These are phyloP conservation scores for Debaryomycetaceae sp. DNA, from an alignment of 1,139 yeast species.

Conservation along the genomic window DNA sequence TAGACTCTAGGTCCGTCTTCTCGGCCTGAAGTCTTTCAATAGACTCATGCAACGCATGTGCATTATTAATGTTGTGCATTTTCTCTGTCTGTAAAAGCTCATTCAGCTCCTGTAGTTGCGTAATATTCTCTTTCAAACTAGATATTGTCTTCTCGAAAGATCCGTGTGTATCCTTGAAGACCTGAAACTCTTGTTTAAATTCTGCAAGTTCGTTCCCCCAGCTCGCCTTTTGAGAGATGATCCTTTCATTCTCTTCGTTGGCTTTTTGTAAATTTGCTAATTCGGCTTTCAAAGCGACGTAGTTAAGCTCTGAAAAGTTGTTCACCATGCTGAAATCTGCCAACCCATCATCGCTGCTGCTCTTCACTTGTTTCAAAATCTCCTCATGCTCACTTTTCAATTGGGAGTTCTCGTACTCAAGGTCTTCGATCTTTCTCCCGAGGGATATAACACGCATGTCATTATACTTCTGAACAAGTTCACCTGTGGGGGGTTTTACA, in stretches of 20 bases:
- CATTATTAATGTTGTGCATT: constrained; percentile 3
- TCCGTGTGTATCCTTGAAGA: constrained; percentile 10
- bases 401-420: constrained; percentile 10
- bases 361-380: constrained; percentile 5
- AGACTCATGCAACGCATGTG: background rate
- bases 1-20: background rate
- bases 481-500: background rate
- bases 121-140: constrained; percentile 8
- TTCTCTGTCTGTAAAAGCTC: background rate
- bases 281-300: constrained; percentile 2
- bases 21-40: background rate
- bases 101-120: constrained; percentile 8
- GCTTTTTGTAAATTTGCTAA: constrained; percentile 3
- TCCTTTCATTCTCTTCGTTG: constrained; percentile 3
- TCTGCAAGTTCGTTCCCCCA: constrained; percentile 10
- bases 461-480: background rate
- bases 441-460: constrained; percentile 4
- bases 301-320: constrained; percentile 1
- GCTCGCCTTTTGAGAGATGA: constrained; percentile 7
- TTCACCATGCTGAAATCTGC: constrained; percentile 5
- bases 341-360: constrained; percentile 3
- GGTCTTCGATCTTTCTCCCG: constrained; percentile 8
- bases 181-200: constrained; percentile 12
- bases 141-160: constrained; percentile 11
- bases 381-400: constrained; percentile 9